Evolutionary conservation across 768 basidiomycete genomes (phyloP), one percentile per base, ranked within the genome.

Genomic region (Cystobasidiopsis lactophilus): DNA sequence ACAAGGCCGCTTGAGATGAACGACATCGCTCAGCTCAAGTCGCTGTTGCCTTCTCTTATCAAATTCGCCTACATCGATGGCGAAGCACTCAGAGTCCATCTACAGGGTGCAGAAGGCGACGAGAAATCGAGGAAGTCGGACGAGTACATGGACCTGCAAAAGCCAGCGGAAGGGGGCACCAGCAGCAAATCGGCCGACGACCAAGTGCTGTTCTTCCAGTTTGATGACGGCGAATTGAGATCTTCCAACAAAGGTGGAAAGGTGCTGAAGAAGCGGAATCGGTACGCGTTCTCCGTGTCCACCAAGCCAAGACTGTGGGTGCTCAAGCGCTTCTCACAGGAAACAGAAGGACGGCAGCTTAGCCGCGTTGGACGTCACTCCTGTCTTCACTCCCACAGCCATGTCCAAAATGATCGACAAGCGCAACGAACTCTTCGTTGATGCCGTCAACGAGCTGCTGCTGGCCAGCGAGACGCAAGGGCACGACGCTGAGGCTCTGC

Each of bases 1-100:
- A n/a, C n/a, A n/a, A n/a, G 85, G 46, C 82, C 85, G 0, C 69
- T 89, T 21, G 80, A 85, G 54, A 69, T 86, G n/a, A 65, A 69
- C 38, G 74, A 75, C 58, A 77, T 91, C 19, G 80, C 85, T 3
- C 81, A 88, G 66, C 71, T 91, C 55, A 88, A 88, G 82, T 85
- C 82, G 9, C 71, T 91, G n/a, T 68, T 88, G 14, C 85, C 85
- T 1, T 77, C 80, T 52, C 69, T 84, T 38, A 70, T 91, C 59
- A 77, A 74, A 49, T 89, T 89, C 60, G 78, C 83, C 5, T 89
- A 86, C 62, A 78, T 80, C 57, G 77, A 80, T 51, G 66, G 69
- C 29, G 71, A 74, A 43, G 73, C 80, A 41, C 65, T 82, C 13
- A 74, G 74, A 48, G 70, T 79, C 50, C 72, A 79, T 31, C 19